Percentiles rank a stretch among this genome's conserved stretches.
These are phyloP conservation scores for Akanthomyces lecanii DNA, from an alignment of 2,329 filamentous ascomycete genomes.

Conservation along the genomic window DNA sequence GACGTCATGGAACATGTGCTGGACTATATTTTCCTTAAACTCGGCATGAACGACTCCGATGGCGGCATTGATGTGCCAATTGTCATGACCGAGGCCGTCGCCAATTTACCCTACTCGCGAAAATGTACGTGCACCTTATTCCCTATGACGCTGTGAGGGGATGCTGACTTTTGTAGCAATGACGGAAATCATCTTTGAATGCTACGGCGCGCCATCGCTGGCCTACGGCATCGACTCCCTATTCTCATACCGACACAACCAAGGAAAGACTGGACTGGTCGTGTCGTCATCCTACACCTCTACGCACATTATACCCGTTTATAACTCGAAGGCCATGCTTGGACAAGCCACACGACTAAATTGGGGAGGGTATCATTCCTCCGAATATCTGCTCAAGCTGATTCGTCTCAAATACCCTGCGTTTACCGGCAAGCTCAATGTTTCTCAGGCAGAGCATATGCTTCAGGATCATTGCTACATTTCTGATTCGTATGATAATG, in stretches of 20 bases:
- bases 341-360: constrained; percentile 84
- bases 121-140: constrained; percentile 64
- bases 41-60: constrained; percentile 74
- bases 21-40: constrained; percentile 91
- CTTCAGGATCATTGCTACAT: constrained; percentile 87
- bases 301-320: constrained; percentile 90
- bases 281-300: constrained; percentile 90
- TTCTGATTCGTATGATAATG: constrained; percentile 75
- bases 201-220: constrained; percentile 83
- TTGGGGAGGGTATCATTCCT: constrained; percentile 87
- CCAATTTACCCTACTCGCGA: constrained; percentile 82
- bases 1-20: constrained; percentile 93
- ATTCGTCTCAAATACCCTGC: constrained; percentile 87
- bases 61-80: constrained; percentile 79
- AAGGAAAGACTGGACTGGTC: constrained; percentile 80
- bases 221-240: constrained; percentile 95
- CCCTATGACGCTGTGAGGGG: neutral
- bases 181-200: constrained; percentile 96
- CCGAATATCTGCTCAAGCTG: constrained; percentile 88
- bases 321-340: constrained; percentile 79
- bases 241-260: constrained; percentile 92
- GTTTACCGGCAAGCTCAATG: constrained; percentile 80
- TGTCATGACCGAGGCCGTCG: constrained; percentile 93
- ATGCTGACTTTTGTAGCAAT: constrained; percentile 57
- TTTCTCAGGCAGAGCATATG: constrained; percentile 82